A percentile compares a stretch with the other conserved stretches of the same genome.
These are phyloP conservation scores for Tricholomella constricta DNA, from an alignment of 768 basidiomycete species.

Conservation along the genomic window DNA sequence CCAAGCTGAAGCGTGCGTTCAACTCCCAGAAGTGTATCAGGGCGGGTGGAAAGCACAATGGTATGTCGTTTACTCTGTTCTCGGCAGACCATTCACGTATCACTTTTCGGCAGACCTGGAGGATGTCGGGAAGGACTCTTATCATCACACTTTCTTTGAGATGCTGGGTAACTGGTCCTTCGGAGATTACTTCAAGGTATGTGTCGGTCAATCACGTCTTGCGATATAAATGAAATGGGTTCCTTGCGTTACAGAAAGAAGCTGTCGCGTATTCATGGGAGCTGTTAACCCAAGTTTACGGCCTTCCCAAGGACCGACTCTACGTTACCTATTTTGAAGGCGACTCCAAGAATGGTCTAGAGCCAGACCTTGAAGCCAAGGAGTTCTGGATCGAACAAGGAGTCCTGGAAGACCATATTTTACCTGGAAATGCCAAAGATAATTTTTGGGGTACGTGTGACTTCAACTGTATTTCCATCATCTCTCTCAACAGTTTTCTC, in stretches of 20 bases:
- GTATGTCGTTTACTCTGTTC: conserved; percentile 36
- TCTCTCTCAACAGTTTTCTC: conserved; percentile 8
- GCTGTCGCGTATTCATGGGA: conserved; percentile 95
- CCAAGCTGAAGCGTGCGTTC: conserved; percentile 89
- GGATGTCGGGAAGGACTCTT: conserved; percentile 98
- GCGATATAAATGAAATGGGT: conserved; percentile 9
- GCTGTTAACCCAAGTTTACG: conserved; percentile 86
- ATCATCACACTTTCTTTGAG: conserved; percentile 98
- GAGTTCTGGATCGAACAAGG: conserved; percentile 89
- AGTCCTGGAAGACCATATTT: conserved; percentile 84
- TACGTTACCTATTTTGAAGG: conserved; percentile 99
- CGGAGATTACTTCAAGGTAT: conserved; percentile 98
- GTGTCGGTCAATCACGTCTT: conserved; percentile 14
- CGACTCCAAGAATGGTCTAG: conserved; percentile 79
- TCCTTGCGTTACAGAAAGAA: conserved; percentile 64
- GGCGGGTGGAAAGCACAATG: conserved; percentile 98
- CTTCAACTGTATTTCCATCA: not conserved
- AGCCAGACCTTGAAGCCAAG: conserved; percentile 87
- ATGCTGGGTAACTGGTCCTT: conserved; percentile 99
- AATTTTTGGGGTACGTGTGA: conserved; percentile 92
- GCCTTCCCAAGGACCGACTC: conserved; percentile 84
- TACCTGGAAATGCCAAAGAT: conserved; percentile 94
- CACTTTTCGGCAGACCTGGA: conserved; percentile 72
- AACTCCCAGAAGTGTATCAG: conserved; percentile 99
- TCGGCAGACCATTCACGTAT: not conserved